Conservation (phyloP, 352 stramenopile genomes). For the Hyaloperonospora arabidopsidis region DNA sequence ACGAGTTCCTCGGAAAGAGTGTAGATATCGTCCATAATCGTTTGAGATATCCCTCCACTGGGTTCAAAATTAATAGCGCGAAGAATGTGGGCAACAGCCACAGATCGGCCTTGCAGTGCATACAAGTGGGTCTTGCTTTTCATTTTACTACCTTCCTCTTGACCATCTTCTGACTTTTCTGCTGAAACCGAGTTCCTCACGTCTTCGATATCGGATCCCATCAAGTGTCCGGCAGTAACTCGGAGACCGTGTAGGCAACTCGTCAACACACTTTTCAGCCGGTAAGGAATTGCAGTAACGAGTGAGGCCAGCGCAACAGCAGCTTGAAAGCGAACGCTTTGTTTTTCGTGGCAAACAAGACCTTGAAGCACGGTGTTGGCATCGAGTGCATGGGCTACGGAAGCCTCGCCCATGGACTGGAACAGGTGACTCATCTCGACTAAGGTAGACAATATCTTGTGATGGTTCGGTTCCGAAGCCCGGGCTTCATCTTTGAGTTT, state of each 20-base stretch:
- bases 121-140: conserved; percentile 68
- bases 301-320: conserved; percentile 55
- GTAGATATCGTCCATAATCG: conserved; percentile 54
- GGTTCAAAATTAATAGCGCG: conserved; percentile 37
- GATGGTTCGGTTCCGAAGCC: conserved; percentile 40
- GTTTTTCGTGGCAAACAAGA: conserved; percentile 58
- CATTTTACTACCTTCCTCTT: conserved; percentile 31
- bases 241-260: conserved; percentile 37
- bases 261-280: conserved; percentile 40
- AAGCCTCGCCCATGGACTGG: conserved; percentile 59
- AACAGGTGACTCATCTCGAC: conserved; percentile 63
- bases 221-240: conserved; percentile 32
- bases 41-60: conserved; percentile 44
- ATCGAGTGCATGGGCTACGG: conserved; percentile 37
- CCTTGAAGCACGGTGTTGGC: conserved; percentile 33
- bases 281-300: conserved; percentile 60
- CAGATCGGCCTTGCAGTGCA: conserved; percentile 60
- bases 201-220: conserved; percentile 28
- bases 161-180: conserved; percentile 16
- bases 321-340: conserved; percentile 67
- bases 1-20: conserved; percentile 62
- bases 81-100: conserved; percentile 60
- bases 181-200: conserved; percentile 10
- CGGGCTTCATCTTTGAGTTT: conserved; percentile 37
- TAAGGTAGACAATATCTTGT: conserved; percentile 55